phyloP scores from a whole-genome alignment of 257 asterid species.

The Scutellaria minor region DNA sequence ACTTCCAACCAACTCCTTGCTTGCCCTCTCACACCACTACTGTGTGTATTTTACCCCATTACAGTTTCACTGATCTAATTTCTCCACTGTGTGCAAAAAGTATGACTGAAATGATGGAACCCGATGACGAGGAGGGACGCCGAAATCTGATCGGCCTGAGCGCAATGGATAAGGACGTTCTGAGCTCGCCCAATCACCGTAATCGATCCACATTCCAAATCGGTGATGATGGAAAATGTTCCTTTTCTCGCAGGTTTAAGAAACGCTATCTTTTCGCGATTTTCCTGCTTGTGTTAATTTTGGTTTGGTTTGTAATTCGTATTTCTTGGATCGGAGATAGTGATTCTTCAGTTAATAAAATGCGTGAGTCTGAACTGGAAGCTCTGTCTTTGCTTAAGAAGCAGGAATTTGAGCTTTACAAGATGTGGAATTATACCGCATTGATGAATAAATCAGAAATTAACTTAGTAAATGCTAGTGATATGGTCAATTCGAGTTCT shows the following conservation, averaged over 20 bases:
- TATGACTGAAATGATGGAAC: slow-evolving; percentile 48
- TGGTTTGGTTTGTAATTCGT: not conserved
- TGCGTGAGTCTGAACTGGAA: slow-evolving; percentile 84
- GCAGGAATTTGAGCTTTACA: slow-evolving; percentile 78
- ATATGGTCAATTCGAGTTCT: slow-evolving; percentile 38
- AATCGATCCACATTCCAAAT: slow-evolving; percentile 47
- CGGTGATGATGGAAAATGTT: slow-evolving; percentile 41
- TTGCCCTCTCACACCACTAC: not conserved
- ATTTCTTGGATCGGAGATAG: not conserved
- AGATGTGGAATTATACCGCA: slow-evolving; percentile 64
- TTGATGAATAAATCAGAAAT: slow-evolving; percentile 37
- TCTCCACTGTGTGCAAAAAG: too few relatives aligned
- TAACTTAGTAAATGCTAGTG: slow-evolving; percentile 30
- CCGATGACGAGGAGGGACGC: slow-evolving; percentile 86
- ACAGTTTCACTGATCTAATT: not conserved
- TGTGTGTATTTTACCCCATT: not conserved
- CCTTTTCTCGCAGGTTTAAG: slow-evolving; percentile 43
- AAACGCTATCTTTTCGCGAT: slow-evolving; percentile 68
- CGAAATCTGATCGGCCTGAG: slow-evolving; percentile 65
- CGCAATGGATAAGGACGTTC: slow-evolving; percentile 45
- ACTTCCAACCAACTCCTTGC: not conserved
- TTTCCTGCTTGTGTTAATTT: slow-evolving; percentile 56
- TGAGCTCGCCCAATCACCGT: slow-evolving; percentile 50
- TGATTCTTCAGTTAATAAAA: slow-evolving; percentile 60
- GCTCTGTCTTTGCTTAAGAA: slow-evolving; percentile 75